Base-by-base conservation (phyloP, 2,329 filamentous ascomycete species). In the Podosphaera fusca region DNA sequence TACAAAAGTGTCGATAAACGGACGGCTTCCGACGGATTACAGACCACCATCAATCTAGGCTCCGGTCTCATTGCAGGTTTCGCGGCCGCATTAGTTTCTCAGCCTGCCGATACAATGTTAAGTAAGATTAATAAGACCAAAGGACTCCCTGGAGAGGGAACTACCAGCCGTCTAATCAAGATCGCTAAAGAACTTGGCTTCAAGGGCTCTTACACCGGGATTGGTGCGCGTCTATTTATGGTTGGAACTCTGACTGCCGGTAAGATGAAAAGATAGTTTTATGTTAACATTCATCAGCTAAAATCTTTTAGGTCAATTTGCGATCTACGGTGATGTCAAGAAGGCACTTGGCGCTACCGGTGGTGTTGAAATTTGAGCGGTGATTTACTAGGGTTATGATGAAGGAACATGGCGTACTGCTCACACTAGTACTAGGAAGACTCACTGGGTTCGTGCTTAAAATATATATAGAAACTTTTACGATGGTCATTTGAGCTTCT, bases 41-140 rank as follows among this genome's bases (percentile, higher is more conserved):
- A 90, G 76, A 94, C 87, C 64, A 73, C 74, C 70, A 79, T 86
- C 75, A 92, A 94, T 80, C 77, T 94, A 65, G 79, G 80, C 60
- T 83, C 82, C 66, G 83, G 83, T 81, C 75, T 86, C 61, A 75
- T 85, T 65, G 83, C 83, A 66, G 79, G 87, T 84, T 87, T 94
- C 74, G 87, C 86, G 67, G 87, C 87, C 66, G 87, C 87, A 69
- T 70, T 90, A 66, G 79, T 94, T 70, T 94, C 87, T 61, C 87
- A 94, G 76, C 87, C 87, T 65, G 87, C 87, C 70, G 87, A 94
- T 72, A 94, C 87, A 69, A 94, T 94, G 87, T 82, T 94, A 63
- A 85, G 80, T 74, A 92, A 90, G 81, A 92, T 94, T 78, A 94
- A 94, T 84, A 92, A 92, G 84, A 87, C 84, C 74, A 82, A 87